Evolutionary conservation across 805 yeast genomes (phyloP).

Genomic region (Priceomyces melissophilus): DNA sequence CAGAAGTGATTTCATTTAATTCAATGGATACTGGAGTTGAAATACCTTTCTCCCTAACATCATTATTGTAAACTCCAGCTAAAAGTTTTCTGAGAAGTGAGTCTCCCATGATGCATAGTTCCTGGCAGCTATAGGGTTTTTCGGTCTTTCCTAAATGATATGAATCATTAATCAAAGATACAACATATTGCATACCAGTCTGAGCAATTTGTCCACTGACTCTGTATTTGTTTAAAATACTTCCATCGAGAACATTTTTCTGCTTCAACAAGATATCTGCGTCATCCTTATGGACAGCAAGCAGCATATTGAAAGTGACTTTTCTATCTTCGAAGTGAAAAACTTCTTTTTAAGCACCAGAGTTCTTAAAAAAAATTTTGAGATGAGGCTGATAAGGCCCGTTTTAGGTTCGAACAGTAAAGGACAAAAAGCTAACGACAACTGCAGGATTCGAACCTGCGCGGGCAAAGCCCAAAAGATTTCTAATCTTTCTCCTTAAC

Average conservation of each 20-base stretch:
- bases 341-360: neutral
- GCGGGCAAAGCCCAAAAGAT: conserved; percentile 63
- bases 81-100: conserved; percentile 62
- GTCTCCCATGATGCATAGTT: conserved; percentile 81
- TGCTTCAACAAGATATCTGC: conserved; percentile 68
- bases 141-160: conserved; percentile 57
- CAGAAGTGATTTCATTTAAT: conserved; percentile 70
- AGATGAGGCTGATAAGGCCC: conserved; percentile 1
- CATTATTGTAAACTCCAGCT: conserved; percentile 54
- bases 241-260: conserved; percentile 61
- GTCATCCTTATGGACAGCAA: conserved; percentile 72
- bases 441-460: conserved; percentile 73
- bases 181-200: conserved; percentile 67
- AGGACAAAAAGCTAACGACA: conserved; percentile 49
- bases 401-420: neutral
- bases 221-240: conserved; percentile 76
- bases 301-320: conserved; percentile 47
- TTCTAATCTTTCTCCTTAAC: conserved; percentile 64
- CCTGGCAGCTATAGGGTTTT: conserved; percentile 52
- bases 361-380: neutral
- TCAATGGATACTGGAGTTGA: conserved; percentile 89
- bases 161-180: conserved; percentile 64
- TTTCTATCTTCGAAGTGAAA: neutral
- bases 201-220: conserved; percentile 87
- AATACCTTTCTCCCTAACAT: conserved; percentile 83